These are phyloP conservation scores for Ambrosiella xylebori DNA, from an alignment of 2,329 filamentous ascomycete species.

Conservation along the genomic window DNA sequence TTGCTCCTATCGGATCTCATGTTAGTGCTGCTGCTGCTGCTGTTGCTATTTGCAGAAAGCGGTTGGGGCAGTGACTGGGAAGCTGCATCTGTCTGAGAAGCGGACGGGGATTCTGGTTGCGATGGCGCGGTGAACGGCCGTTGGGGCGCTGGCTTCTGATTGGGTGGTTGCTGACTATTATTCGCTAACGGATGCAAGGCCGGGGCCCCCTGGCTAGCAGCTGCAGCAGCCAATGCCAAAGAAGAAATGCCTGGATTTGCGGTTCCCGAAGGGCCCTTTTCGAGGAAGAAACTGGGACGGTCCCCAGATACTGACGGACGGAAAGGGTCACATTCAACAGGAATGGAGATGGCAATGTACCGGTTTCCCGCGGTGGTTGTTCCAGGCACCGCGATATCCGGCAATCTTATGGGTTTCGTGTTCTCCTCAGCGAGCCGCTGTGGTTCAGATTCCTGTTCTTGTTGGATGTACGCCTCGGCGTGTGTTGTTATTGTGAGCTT, in stretches of 20 bases:
- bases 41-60: neutral
- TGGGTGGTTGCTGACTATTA: neutral
- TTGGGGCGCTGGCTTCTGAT: neutral
- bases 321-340: conserved; percentile 31
- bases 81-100: neutral
- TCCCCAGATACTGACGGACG: conserved; percentile 15
- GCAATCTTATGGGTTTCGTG: conserved; percentile 24
- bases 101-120: neutral
- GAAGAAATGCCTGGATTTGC: neutral
- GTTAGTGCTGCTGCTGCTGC: neutral
- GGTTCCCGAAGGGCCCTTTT: neutral
- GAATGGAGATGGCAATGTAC: conserved; percentile 45
- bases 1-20: neutral
- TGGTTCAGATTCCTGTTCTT: conserved; percentile 13
- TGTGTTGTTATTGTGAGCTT: conserved; percentile 5
- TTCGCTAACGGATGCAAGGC: neutral
- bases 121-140: neutral
- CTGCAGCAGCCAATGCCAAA: neutral
- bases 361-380: conserved; percentile 35
- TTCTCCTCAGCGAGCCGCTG: conserved; percentile 15
- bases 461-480: conserved; percentile 9
- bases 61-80: neutral
- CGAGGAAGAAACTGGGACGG: neutral
- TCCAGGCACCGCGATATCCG: conserved; percentile 38
- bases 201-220: neutral